Conservation (phyloP, 352 stramenopile species). For the Globisporangium acanthophoron region DNA sequence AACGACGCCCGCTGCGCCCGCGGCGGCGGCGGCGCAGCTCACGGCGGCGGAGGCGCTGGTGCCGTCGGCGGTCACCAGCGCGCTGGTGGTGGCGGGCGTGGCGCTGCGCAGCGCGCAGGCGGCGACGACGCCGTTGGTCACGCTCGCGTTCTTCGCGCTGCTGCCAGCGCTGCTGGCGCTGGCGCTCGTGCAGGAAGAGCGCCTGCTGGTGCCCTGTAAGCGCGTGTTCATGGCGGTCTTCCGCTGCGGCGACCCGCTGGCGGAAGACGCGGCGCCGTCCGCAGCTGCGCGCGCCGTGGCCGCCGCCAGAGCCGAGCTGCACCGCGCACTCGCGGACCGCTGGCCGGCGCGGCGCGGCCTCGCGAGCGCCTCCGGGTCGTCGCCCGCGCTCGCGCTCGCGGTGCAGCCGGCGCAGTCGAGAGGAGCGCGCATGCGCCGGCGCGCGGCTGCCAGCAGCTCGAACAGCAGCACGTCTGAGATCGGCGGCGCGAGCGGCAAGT, state of each 20-base stretch:
- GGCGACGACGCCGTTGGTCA: conserved; percentile 19
- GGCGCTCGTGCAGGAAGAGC: conserved; percentile 33
- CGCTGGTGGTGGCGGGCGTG: conserved; percentile 11
- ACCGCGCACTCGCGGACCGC: conserved; percentile 37
- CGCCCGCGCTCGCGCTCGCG: conserved; percentile 18
- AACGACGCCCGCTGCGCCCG: too few species aligned
- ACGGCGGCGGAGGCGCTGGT: conserved; percentile 12
- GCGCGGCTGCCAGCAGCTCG: conserved; percentile 9
- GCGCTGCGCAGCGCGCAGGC: conserved; percentile 8
- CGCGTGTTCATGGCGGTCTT: conserved; percentile 13
- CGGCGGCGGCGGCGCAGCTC: not conserved
- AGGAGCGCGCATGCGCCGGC: conserved; percentile 2
- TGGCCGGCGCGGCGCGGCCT: conserved; percentile 18
- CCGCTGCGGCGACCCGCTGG: conserved; percentile 9
- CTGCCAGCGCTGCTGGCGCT: conserved; percentile 42
- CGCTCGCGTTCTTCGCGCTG: conserved; percentile 45
- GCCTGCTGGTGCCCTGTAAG: conserved; percentile 28
- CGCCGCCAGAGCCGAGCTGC: conserved; percentile 34
- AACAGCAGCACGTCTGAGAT: conserved; percentile 6
- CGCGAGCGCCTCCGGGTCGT: conserved; percentile 1
- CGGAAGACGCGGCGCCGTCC: conserved; percentile 12
- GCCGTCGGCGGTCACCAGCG: conserved; percentile 21
- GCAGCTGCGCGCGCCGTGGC: conserved; percentile 16
- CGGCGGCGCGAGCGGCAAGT: conserved; percentile 30
- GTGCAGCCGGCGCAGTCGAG: not conserved